Base-by-base conservation (phyloP, 805 yeast genomes). In the Limtongia smithiae region DNA sequence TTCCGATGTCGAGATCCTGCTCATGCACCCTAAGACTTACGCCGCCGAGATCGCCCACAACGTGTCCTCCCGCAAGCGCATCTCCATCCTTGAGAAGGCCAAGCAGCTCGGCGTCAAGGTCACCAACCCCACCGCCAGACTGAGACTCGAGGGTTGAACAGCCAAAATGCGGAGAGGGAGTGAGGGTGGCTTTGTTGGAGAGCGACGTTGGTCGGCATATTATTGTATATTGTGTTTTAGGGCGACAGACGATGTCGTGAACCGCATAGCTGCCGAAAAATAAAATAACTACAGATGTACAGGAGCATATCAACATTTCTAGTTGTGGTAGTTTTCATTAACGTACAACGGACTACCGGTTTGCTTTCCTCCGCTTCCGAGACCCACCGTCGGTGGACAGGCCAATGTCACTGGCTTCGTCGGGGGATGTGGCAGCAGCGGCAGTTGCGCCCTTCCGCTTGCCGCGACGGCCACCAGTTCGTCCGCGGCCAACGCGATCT, bases 31-130 rank as follows among this genome's bases (percentile, higher is more conserved):
- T 79, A 88, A 85, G 82, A 79, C 96, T 68, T 93, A 87, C 78
- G 98, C 99, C 75, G 99, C 98, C 74, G 99, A 93, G 82, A 93
- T 93, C 70, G 96, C 97, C 68, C 96, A 88, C 90, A 87, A 85
- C 76, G 93, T 93, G 67, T 90, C 97, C 67, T 87, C 97, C 67
- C 90, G 82, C 81, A 90, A 93, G 93, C 89, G 99, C 83, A 90
- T 90, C 71, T 90, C 79, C 70, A 87, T 93, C 68, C 81, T 93
- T 68, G 83, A 94, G 68, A 89, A 87, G 80, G 99, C 99, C 70
- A 91, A 89, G 84, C 87, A 95, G 75, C 80, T 89, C 70, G 97
- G 97, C 79, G 81, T 93, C 72, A 90, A 89, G 83, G 96, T 93
- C 71, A 93, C 98, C 83, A 93, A 93, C 81, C 95, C 97, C 73